Conservation (phyloP, 169 alveolate species). For the Cryptosporidium xiaoi region DNA sequence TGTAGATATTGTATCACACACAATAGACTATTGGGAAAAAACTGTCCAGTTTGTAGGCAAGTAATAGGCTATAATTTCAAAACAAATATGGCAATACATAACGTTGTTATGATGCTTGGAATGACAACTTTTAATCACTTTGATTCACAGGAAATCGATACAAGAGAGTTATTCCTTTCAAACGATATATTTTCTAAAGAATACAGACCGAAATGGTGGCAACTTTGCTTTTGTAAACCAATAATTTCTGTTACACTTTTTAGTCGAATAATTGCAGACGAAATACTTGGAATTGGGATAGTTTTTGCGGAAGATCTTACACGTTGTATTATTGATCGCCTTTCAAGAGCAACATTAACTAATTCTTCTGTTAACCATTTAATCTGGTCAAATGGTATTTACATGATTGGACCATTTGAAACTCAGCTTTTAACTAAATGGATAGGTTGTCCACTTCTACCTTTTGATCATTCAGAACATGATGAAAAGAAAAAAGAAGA, state of each 20-base stretch:
- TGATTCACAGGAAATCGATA: neutral
- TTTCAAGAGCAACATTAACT: conserved; percentile 19
- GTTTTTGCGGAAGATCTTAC: conserved; percentile 71
- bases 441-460: conserved; percentile 69
- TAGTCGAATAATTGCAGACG: conserved; percentile 66
- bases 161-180: neutral
- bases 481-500: neutral
- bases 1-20: conserved; percentile 90
- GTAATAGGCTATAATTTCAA: conserved; percentile 82
- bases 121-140: neutral
- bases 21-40: conserved; percentile 80
- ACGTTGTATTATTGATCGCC: conserved; percentile 58
- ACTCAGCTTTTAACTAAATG: conserved; percentile 41
- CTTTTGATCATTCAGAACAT: conserved; percentile 23
- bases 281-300: conserved; percentile 61
- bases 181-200: neutral
- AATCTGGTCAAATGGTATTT: conserved; percentile 70
- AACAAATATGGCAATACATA: conserved; percentile 85
- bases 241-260: conserved; percentile 59
- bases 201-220: conserved; percentile 69
- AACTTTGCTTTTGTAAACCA: conserved; percentile 69
- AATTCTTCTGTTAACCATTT: neutral
- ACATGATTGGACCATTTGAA: conserved; percentile 74
- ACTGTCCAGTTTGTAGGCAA: conserved; percentile 90
- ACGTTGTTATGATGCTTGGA: conserved; percentile 81